A percentile compares a stretch with the other conserved stretches of the same genome.
Conservation (phyloP, 2,329 filamentous ascomycete genomes). For the Colletotrichum tamarilloi region DNA sequence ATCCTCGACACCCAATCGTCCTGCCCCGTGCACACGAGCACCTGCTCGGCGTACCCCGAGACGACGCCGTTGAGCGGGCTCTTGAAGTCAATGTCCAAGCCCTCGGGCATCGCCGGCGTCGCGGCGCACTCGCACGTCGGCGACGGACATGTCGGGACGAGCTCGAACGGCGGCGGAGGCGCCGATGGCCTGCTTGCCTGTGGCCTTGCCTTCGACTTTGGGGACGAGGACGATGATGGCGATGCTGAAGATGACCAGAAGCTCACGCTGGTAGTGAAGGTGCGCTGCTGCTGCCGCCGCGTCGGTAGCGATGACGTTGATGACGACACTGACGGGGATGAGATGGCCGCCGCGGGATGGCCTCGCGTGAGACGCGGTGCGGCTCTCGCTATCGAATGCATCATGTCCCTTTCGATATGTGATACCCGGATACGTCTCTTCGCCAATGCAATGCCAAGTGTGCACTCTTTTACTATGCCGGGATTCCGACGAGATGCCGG, state of each 20-base stretch:
- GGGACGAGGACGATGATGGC: background rate
- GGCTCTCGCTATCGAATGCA: conserved; percentile 6
- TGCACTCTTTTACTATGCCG: background rate
- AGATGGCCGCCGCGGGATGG: background rate
- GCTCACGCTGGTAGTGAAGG: background rate
- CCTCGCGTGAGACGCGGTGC: conserved; percentile 10
- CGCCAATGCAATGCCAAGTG: background rate
- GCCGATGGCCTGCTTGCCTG: conserved; percentile 11
- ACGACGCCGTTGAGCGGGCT: conserved; percentile 81
- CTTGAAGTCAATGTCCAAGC: conserved; percentile 79
- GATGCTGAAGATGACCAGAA: background rate
- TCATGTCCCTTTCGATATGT: background rate
- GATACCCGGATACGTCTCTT: background rate
- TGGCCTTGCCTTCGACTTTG: background rate
- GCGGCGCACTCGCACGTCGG: conserved; percentile 82
- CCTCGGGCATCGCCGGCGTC: conserved; percentile 71
- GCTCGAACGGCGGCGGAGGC: conserved; percentile 49
- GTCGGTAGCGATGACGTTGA: background rate
- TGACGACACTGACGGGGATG: background rate
- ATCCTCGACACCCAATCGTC: conserved; percentile 86
- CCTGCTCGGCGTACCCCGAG: conserved; percentile 81
- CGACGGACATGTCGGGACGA: conserved; percentile 72
- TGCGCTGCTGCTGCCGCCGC: background rate
- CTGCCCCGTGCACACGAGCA: conserved; percentile 84
- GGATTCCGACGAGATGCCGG: background rate